phyloP scores from a whole-genome alignment of 306 rosid genomes.

The Luffa aegyptiaca region DNA sequence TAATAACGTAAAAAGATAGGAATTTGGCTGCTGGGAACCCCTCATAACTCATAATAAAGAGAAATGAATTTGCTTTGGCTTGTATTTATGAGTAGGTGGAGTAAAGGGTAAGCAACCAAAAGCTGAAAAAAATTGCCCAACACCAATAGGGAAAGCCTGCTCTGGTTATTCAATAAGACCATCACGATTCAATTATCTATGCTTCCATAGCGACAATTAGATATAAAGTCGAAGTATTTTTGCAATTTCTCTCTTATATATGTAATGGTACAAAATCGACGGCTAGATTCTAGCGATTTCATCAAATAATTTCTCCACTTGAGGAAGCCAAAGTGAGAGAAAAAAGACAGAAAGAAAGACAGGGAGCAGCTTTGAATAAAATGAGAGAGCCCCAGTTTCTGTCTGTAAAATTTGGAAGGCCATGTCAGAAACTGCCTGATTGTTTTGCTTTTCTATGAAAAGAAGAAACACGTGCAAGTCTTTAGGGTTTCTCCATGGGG shows the following conservation, averaged over 20 bases:
- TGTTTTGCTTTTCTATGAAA: neutral
- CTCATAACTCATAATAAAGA: neutral
- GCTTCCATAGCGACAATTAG: too few relatives aligned
- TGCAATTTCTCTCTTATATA: too few relatives aligned
- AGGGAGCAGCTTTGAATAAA: neutral
- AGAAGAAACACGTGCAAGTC: neutral
- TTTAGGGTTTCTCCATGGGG: neutral
- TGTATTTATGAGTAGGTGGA: neutral
- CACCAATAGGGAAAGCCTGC: neutral
- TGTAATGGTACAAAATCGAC: too few relatives aligned
- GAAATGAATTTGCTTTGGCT: neutral
- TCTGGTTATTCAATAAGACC: neutral
- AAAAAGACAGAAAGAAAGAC: neutral
- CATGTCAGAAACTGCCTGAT: neutral
- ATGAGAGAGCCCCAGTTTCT: neutral
- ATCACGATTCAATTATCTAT: too few relatives aligned
- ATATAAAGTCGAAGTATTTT: too few relatives aligned
- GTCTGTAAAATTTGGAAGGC: neutral
- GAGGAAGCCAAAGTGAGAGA: neutral
- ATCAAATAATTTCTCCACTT: too few relatives aligned
- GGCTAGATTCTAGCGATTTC: too few relatives aligned
- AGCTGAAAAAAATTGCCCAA: neutral
- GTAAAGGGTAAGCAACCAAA: neutral
- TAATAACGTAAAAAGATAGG: neutral
- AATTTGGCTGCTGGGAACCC: neutral